Evolutionary conservation across 23 red algal species (phyloP).

Genomic region (Rhodosorus marinus): DNA sequence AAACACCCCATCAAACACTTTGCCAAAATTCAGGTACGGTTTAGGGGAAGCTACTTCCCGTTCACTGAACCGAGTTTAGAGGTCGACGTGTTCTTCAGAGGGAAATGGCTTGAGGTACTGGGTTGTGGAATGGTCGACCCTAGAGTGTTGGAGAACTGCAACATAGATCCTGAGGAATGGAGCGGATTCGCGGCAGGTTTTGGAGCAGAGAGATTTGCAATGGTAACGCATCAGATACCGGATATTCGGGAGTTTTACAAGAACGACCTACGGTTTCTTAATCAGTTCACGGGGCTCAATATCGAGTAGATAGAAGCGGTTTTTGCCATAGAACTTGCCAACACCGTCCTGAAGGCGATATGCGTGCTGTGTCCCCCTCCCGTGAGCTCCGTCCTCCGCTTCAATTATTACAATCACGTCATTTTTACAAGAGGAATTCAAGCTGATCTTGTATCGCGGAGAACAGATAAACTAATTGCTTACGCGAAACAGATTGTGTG

Average conservation of each 20-base stretch:
- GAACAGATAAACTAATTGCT: too few relatives aligned
- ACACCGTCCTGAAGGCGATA: too few relatives aligned
- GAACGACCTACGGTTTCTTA: conserved; percentile 34
- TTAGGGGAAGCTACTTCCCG: conserved; percentile 46
- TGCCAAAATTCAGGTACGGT: too few relatives aligned
- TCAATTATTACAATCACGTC: too few relatives aligned
- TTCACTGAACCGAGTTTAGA: conserved; percentile 78
- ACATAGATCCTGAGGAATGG: conserved; percentile 48
- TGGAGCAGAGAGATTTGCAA: conserved; percentile 67
- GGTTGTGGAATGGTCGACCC: conserved; percentile 76
- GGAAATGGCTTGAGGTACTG: conserved; percentile 55
- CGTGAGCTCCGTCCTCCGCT: too few relatives aligned
- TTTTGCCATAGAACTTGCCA: too few relatives aligned
- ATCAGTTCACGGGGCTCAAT: conserved; percentile 18
- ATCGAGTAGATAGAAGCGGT: too few relatives aligned
- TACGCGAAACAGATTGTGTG: too few relatives aligned
- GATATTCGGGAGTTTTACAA: conserved; percentile 57
- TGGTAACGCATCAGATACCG: conserved; percentile 50
- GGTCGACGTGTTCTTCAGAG: conserved; percentile 59
- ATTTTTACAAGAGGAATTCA: too few relatives aligned
- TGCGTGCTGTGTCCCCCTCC: too few relatives aligned
- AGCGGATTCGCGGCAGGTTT: conserved; percentile 65
- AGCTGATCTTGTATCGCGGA: too few relatives aligned
- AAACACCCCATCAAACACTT: too few relatives aligned
- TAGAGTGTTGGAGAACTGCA: conserved; percentile 37